Conservation (phyloP, 2,329 filamentous ascomycete genomes). For the Tolypocladium paradoxum region DNA sequence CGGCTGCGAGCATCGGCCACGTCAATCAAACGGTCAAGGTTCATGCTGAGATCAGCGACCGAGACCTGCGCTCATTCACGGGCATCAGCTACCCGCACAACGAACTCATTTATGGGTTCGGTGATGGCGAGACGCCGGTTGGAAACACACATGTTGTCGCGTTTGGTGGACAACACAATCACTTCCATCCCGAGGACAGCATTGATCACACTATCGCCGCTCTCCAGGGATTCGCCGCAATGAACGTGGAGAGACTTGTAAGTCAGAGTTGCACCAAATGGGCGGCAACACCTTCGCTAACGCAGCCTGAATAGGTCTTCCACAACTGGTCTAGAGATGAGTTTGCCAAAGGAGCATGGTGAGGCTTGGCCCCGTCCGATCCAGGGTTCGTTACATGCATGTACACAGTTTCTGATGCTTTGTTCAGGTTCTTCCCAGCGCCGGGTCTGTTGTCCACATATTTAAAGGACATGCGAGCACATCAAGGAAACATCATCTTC, state of each 20-base stretch:
- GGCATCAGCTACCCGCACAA: constrained; percentile 32
- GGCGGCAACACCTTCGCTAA: not conserved
- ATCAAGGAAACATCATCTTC: constrained; percentile 33
- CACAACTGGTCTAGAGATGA: constrained; percentile 38
- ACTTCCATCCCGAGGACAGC: constrained; percentile 31
- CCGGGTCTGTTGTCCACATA: constrained; percentile 26
- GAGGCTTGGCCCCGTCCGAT: not conserved
- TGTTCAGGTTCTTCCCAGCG: constrained; percentile 21
- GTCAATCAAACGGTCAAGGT: constrained; percentile 35
- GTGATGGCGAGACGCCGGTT: constrained; percentile 30
- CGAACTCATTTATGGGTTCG: constrained; percentile 30
- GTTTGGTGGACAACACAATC: constrained; percentile 31
- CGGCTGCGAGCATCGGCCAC: constrained; percentile 27
- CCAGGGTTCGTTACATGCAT: no score
- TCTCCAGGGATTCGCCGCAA: constrained; percentile 20
- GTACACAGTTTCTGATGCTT: not conserved
- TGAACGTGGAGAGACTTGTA: constrained; percentile 17
- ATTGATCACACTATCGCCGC: constrained; percentile 21
- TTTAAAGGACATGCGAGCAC: constrained; percentile 26
- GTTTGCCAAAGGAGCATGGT: constrained; percentile 33
- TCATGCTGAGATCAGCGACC: constrained; percentile 30
- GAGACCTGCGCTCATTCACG: constrained; percentile 30
- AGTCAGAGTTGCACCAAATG: not conserved
- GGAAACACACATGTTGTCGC: constrained; percentile 37
- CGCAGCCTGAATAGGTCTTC: constrained; percentile 20